Evolutionary conservation across 495 filamentous ascomycete species (phyloP).

Genomic region (Corynascus novoguineensis): DNA sequence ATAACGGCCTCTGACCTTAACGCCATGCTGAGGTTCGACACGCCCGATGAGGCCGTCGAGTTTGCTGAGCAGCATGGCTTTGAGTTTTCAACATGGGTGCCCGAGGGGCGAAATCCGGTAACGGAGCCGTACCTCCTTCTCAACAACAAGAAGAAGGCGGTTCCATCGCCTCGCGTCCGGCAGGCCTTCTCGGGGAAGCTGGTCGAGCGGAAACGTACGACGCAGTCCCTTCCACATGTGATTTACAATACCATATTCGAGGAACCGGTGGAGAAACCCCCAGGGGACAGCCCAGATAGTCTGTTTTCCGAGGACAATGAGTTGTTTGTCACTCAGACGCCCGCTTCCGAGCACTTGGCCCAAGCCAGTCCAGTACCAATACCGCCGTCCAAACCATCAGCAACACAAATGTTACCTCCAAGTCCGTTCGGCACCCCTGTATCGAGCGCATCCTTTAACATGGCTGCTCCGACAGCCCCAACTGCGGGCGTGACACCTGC

Average conservation of each 20-base stretch:
- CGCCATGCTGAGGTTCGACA: slow-evolving; percentile 65
- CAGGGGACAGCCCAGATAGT: slow-evolving; percentile 6
- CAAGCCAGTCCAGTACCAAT: neutral
- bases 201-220: slow-evolving; percentile 46
- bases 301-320: slow-evolving; percentile 24
- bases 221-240: slow-evolving; percentile 35
- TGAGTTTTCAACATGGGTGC: slow-evolving; percentile 42
- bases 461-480: neutral
- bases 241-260: slow-evolving; percentile 46
- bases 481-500: neutral
- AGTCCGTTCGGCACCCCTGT: neutral
- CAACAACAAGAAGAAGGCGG: slow-evolving; percentile 24
- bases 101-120: slow-evolving; percentile 33
- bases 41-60: slow-evolving; percentile 58
- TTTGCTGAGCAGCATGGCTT: slow-evolving; percentile 69
- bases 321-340: slow-evolving; percentile 30
- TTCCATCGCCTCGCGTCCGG: slow-evolving; percentile 36
- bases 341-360: neutral
- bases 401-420: neutral
- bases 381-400: neutral
- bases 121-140: slow-evolving; percentile 49
- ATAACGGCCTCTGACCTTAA: slow-evolving; percentile 66
- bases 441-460: neutral
- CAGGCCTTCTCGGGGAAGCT: slow-evolving; percentile 41
- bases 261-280: slow-evolving; percentile 6